These are phyloP conservation scores for Dactylonectria macrodidyma DNA, from an alignment of 2,329 filamentous ascomycete genomes.

Conservation along the genomic window DNA sequence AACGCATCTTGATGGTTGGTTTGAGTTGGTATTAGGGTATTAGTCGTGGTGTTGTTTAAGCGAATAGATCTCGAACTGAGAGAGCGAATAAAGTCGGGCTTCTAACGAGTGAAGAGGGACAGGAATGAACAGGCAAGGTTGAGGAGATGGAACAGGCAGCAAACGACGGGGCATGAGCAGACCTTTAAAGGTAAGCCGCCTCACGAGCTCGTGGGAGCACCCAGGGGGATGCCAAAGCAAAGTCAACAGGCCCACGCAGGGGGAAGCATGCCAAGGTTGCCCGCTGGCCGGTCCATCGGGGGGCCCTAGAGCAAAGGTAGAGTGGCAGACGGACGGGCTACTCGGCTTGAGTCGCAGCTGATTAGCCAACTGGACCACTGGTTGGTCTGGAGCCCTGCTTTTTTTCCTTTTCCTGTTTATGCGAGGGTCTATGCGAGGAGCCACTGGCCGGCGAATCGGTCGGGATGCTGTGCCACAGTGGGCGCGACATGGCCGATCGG, in stretches of 20 bases:
- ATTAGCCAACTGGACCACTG: slow-evolving; percentile 27
- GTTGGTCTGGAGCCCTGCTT: slow-evolving; percentile 29
- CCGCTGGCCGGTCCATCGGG: slow-evolving; percentile 42
- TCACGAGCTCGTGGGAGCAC: slow-evolving; percentile 26
- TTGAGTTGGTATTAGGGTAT: slow-evolving; percentile 45
- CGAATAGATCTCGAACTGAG: slow-evolving; percentile 37
- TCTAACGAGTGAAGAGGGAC: slow-evolving; percentile 48
- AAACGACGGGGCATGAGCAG: slow-evolving; percentile 33
- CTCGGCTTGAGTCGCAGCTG: slow-evolving; percentile 25
- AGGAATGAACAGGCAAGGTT: slow-evolving; percentile 39
- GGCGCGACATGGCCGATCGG: slow-evolving; percentile 42
- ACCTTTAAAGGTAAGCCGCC: slow-evolving; percentile 43
- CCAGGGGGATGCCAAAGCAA: slow-evolving; percentile 30
- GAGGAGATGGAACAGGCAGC: slow-evolving; percentile 21
- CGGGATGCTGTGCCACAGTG: slow-evolving; percentile 35
- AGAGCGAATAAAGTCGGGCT: slow-evolving; percentile 39
- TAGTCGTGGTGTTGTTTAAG: slow-evolving; percentile 41
- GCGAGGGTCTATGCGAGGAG: slow-evolving; percentile 40
- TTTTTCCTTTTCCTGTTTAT: slow-evolving; percentile 33
- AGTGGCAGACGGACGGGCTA: not conserved
- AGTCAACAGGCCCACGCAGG: slow-evolving; percentile 33
- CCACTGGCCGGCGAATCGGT: slow-evolving; percentile 34
- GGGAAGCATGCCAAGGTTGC: slow-evolving; percentile 39
- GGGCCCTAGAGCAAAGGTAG: slow-evolving; percentile 24
- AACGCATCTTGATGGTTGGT: slow-evolving; percentile 67